Evolutionary conservation across 768 basidiomycete genomes (phyloP).

Genomic region (Punctularia strigosozonata): DNA sequence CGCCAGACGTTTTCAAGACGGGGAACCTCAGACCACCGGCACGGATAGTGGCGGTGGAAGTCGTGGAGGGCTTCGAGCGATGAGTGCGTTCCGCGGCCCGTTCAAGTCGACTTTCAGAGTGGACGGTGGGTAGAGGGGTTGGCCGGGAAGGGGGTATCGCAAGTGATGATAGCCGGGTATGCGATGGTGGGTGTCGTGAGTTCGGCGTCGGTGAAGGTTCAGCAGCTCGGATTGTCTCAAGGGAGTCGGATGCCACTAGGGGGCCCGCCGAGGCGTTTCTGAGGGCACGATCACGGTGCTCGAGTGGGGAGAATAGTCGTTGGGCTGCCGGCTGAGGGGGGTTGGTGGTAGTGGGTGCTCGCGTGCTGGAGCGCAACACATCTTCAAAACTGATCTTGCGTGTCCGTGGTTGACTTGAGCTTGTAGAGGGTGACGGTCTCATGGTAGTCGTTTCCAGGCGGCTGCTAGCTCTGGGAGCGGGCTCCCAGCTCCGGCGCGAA

Average conservation of each 20-base stretch:
- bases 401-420: constrained; percentile 6
- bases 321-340: background rate
- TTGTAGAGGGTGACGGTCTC: constrained; percentile 16
- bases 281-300: constrained; percentile 33
- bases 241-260: constrained; percentile 12
- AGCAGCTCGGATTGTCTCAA: constrained; percentile 21
- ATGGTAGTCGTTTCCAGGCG: too few species aligned
- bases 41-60: constrained; percentile 36
- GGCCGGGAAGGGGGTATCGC: constrained; percentile 41
- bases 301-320: constrained; percentile 36
- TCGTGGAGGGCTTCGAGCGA: constrained; percentile 31
- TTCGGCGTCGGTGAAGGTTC: constrained; percentile 37
- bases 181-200: constrained; percentile 23
- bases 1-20: constrained; percentile 38
- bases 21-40: constrained; percentile 22
- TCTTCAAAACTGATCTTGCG: background rate
- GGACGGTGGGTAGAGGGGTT: constrained; percentile 44
- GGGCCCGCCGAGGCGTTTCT: constrained; percentile 9
- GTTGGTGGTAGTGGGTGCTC: background rate
- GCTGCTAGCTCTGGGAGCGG: constrained; percentile 10
- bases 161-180: constrained; percentile 27
- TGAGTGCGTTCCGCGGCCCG: constrained; percentile 14
- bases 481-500: constrained; percentile 34
- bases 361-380: background rate
- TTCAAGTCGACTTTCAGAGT: constrained; percentile 37